Base-by-base conservation (phyloP, 768 basidiomycete species). In the Kondoa subrosea region DNA sequence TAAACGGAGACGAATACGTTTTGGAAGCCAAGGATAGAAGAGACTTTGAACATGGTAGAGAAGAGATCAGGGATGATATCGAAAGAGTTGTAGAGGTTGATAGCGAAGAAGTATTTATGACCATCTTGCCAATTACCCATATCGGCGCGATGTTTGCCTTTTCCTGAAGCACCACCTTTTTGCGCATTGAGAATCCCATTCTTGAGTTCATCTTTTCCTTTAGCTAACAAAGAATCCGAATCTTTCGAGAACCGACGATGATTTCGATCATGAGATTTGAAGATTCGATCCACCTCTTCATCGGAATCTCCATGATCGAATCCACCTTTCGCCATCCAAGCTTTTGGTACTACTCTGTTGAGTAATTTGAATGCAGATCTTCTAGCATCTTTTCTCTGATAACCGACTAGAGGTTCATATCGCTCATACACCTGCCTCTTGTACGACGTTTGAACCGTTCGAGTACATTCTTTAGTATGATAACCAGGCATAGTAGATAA, bases 51-150 rank as follows among this genome's bases (percentile, higher is more conserved):
- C 73, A 99, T 86, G 26, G 91, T 91, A 33, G 91, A 86, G 77
- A 97, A 96, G 34, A 97, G 83, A 78, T 99, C 95, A 21, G 95
- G 92, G 72, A 97, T 92, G 76, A 97, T 80, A 79, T 95, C 91
- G 83, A 97, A 99, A 15, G 92, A 96, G 81, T 99, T 99, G 82
- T 96, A 96, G 40, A 97, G 81, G 79, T 99, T 99, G 82, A 99
- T 97, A 69, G 91, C 93, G 78, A 99, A 95, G 79, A 90, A 97
- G 77, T 97, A 99, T 77, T 99, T 97, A 84, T 99, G 95, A 71
- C 87, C 72, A 26, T 72, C 61, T 27, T 63, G 26, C 61, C 40
- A 50, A 50, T 50, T 50, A 50, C 40, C 40, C 30, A 63, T 21
- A 32, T 27, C 61, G 14, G 30, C 16, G 16, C 33, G 14, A 32